Conservation (phyloP, 2,329 filamentous ascomycete genomes). For the Cercospora zeina region DNA sequence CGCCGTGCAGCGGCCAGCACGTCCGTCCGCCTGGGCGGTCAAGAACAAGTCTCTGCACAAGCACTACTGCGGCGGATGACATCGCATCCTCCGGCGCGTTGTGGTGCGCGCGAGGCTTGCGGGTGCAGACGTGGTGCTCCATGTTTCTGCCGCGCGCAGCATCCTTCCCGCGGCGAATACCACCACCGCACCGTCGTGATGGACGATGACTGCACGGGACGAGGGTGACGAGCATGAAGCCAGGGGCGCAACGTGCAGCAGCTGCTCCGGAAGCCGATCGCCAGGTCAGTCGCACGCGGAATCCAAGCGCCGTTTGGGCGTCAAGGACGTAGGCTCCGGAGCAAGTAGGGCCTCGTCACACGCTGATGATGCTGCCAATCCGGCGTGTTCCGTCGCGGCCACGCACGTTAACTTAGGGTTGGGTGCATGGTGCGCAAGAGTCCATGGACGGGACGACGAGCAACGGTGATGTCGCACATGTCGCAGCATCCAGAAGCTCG, state of each 20-base stretch:
- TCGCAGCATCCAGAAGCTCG: conserved; percentile 20
- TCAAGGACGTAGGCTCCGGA: no score
- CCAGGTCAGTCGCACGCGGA: conserved; percentile 15
- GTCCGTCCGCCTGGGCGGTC: conserved; percentile 24
- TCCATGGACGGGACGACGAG: conserved; percentile 1
- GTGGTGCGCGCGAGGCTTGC: conserved; percentile 14
- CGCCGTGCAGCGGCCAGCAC: conserved; percentile 11
- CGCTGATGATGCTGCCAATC: not conserved
- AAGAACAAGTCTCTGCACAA: conserved; percentile 3
- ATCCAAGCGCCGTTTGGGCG: conserved; percentile 18
- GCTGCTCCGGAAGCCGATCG: conserved; percentile 18
- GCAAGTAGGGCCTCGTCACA: no score
- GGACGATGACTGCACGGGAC: no score
- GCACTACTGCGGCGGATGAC: not conserved
- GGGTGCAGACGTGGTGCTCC: conserved; percentile 18
- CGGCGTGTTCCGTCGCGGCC: conserved; percentile 23
- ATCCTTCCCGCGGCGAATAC: no score
- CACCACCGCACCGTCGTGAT: no score
- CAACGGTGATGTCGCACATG: conserved; percentile 2
- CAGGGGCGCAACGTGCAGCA: conserved; percentile 13
- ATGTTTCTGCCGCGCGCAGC: conserved; percentile 25
- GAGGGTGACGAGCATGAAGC: not conserved
- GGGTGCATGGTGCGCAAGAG: not conserved
- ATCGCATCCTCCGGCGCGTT: conserved; percentile 24
- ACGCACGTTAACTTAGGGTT: conserved; percentile 10